Evolutionary conservation across 2,329 filamentous ascomycete genomes (phyloP).

Genomic region (Capronia epimyces): DNA sequence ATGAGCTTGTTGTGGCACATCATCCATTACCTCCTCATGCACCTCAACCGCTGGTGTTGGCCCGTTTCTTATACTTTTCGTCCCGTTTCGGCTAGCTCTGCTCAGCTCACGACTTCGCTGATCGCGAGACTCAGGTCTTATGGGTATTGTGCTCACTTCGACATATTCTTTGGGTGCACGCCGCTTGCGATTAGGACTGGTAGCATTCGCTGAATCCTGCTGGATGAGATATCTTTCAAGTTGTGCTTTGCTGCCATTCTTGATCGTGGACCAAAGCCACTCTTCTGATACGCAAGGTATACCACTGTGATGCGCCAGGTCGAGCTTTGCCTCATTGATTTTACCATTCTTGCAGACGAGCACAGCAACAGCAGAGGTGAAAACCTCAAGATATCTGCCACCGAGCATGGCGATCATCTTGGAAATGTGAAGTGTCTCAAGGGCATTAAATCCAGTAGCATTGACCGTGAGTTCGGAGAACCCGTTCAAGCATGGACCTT

Average conservation of each 20-base stretch:
- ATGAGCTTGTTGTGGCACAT: background rate
- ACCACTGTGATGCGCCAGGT: constrained; percentile 66
- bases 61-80: background rate
- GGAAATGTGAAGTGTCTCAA: constrained; percentile 79
- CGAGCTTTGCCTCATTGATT: constrained; percentile 66
- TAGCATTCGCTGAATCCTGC: background rate
- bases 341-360: constrained; percentile 62
- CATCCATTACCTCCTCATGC: background rate
- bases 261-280: constrained; percentile 82
- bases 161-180: constrained; percentile 3
- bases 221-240: constrained; percentile 13
- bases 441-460: constrained; percentile 74
- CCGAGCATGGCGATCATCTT: constrained; percentile 71
- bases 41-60: constrained; percentile 1
- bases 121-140: constrained; percentile 6
- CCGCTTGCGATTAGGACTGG: background rate
- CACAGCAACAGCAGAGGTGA: constrained; percentile 66
- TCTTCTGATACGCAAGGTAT: constrained; percentile 74
- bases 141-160: constrained; percentile 14
- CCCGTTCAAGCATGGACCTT: constrained; percentile 60
- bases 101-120: background rate
- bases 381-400: constrained; percentile 71
- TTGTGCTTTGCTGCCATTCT: constrained; percentile 38
- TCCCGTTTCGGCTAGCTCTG: background rate
- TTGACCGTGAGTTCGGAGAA: constrained; percentile 68